Evolutionary conservation across 192 early-diverging fungal species (phyloP).

Genomic region (Mortierella hygrophila): DNA sequence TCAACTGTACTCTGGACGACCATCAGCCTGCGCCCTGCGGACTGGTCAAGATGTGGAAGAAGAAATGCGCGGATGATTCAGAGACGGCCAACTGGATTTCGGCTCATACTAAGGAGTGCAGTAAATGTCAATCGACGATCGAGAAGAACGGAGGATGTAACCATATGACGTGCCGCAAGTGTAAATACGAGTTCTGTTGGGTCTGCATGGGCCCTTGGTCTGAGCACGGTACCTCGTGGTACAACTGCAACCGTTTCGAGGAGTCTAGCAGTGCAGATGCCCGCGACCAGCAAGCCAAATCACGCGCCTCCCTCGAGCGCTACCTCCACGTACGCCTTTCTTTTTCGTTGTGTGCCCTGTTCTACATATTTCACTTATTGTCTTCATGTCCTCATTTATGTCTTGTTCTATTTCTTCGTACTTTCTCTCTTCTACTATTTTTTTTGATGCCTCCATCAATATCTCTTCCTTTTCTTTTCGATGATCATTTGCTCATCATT

Average conservation of each 20-base stretch:
- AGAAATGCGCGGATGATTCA: constrained; percentile 98
- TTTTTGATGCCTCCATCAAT: neutral
- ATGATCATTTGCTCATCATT: neutral
- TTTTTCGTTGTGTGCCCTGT: neutral
- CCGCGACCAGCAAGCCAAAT: constrained; percentile 89
- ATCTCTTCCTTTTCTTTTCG: constrained; percentile 3
- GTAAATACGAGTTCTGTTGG: constrained; percentile 99
- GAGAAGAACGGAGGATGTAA: constrained; percentile 99
- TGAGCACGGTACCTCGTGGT: constrained; percentile 96
- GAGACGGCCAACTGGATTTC: constrained; percentile 99
- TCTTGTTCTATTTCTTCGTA: neutral
- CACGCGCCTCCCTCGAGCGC: constrained; percentile 87
- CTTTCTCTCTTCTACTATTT: neutral
- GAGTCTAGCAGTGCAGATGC: constrained; percentile 91
- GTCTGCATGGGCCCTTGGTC: constrained; percentile 98
- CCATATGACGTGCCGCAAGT: constrained; percentile 99
- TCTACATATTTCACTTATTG: neutral
- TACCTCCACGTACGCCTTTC: constrained; percentile 88
- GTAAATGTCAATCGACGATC: constrained; percentile 94
- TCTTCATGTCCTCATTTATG: neutral
- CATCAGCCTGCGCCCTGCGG: constrained; percentile 93
- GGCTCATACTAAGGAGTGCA: constrained; percentile 95
- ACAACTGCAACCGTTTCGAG: constrained; percentile 98
- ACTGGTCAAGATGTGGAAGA: constrained; percentile 88
- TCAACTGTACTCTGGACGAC: constrained; percentile 87